Evolutionary conservation across 192 early-diverging fungal species (phyloP), one percentile per base, ranked within the genome.

Genomic region (Powellomyces hirtus): DNA sequence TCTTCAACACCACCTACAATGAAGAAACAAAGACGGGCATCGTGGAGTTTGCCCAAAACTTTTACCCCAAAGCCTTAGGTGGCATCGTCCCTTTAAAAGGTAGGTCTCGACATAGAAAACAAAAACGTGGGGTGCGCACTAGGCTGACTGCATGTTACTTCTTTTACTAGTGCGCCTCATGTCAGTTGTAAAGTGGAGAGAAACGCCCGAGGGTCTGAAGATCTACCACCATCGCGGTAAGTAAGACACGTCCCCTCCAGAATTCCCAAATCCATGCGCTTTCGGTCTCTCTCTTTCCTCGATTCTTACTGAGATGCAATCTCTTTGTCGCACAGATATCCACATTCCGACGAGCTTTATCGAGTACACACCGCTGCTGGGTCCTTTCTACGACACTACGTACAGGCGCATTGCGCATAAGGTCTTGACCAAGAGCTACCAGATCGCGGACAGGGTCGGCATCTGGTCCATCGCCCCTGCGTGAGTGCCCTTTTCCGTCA

Each of bases 41-140:
- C n/a, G 31, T 60, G 31, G 59, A 60, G 36, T 60, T 60, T 35
- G 59, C 59, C 36, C 59, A 60, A 36, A 60, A 60, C 24, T 60
- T 60, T 2, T 36, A 36, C 18, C 59, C 59, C 18, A 60, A 60
- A 37, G 2, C 35, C 2, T 2, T 60, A 18, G 59, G 59, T 37
- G 59, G 59, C 36, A 1, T 26, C 36, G 59, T 60, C 13, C 59
- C 24, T 14, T 24, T 60, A 26, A 60, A 60, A 2, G 2, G 27
- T 33, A 42, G 40, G 40, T n/a, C n/a, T n/a, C n/a, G n/a, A n/a
- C n/a, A n/a, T n/a, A n/a, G n/a, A n/a, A n/a, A n/a, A n/a, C n/a
- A n/a, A n/a, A n/a, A n/a, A n/a, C n/a, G n/a, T n/a, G n/a, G n/a
- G n/a, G n/a, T n/a, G n/a, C n/a, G n/a, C n/a, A n/a, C n/a, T n/a